These are phyloP conservation scores for Murraya paniculata DNA, from an alignment of 345 rosid genomes.

Conservation along the genomic window DNA sequence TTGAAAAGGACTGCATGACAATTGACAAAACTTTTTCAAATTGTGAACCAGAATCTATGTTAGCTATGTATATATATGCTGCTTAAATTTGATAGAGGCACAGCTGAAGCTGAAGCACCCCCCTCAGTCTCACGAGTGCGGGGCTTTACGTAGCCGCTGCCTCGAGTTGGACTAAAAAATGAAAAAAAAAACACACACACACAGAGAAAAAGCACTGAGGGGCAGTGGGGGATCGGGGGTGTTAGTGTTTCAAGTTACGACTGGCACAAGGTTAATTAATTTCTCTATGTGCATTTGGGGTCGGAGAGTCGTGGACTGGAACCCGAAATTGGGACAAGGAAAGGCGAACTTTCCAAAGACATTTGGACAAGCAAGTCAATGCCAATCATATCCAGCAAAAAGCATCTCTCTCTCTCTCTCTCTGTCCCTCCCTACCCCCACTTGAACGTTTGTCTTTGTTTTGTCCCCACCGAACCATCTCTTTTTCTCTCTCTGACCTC, in stretches of 20 bases:
- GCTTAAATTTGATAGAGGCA: neutral
- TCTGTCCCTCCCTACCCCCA: too few species aligned
- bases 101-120: neutral
- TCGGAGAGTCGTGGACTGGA: neutral
- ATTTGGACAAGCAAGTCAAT: slow-evolving; percentile 49
- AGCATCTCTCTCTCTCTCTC: slow-evolving; percentile 18
- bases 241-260: too few species aligned
- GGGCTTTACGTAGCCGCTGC: neutral
- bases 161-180: neutral
- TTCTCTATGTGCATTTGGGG: neutral
- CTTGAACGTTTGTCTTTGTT: neutral
- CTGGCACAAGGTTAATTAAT: too few species aligned
- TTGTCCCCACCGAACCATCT: slow-evolving; percentile 29
- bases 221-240: neutral
- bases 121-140: neutral
- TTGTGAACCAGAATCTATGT: neutral
- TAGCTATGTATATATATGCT: neutral
- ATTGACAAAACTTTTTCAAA: neutral
- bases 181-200: too few species aligned
- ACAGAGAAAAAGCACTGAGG: neutral
- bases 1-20: neutral
- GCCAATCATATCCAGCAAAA: slow-evolving; percentile 55
- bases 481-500: neutral
- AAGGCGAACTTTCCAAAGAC: slow-evolving; percentile 50
- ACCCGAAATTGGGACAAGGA: slow-evolving; percentile 25